These are phyloP conservation scores for Boeremia exigua DNA, from an alignment of 2,329 filamentous ascomycete species.

Conservation along the genomic window DNA sequence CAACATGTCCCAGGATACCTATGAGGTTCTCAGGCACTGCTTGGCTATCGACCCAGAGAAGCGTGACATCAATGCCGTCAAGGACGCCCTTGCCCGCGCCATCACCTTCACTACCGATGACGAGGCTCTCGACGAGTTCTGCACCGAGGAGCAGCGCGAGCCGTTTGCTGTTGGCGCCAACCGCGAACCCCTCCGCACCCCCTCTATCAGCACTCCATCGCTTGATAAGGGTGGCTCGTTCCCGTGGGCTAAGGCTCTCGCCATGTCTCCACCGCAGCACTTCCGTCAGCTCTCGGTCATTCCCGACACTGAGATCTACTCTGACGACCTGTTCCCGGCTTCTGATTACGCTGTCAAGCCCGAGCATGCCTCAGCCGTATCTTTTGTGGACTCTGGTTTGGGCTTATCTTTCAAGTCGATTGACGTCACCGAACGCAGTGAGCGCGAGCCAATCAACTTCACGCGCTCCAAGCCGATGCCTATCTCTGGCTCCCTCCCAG, in stretches of 20 bases:
- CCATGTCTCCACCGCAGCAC: conserved; percentile 73
- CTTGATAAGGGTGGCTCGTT: conserved; percentile 79
- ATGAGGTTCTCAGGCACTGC: conserved; percentile 88
- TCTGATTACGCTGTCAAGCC: conserved; percentile 77
- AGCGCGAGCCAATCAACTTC: conserved; percentile 54
- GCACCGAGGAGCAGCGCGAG: conserved; percentile 78
- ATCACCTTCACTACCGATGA: conserved; percentile 94
- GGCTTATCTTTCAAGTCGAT: conserved; percentile 79
- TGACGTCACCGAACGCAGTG: conserved; percentile 42
- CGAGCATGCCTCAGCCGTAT: conserved; percentile 81
- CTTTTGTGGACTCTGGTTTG: conserved; percentile 81
- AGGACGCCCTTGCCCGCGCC: conserved; percentile 77
- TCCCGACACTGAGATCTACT: conserved; percentile 76
- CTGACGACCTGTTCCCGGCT: conserved; percentile 83
- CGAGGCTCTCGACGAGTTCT: conserved; percentile 92
- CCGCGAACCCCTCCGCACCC: conserved; percentile 92
- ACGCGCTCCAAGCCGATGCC: conserved; percentile 73
- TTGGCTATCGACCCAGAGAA: conserved; percentile 90
- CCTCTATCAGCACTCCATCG: conserved; percentile 88
- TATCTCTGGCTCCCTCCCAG: conserved; percentile 79
- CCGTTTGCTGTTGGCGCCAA: conserved; percentile 81
- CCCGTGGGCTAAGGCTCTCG: conserved; percentile 92
- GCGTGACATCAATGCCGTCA: conserved; percentile 79
- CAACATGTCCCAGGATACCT: conserved; percentile 98
- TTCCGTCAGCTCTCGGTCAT: conserved; percentile 87